A percentile compares a stretch with the other conserved stretches of the same genome.
These are phyloP conservation scores for Marvania coccoides DNA, from an alignment of 139 green algal genomes.

Conservation along the genomic window DNA sequence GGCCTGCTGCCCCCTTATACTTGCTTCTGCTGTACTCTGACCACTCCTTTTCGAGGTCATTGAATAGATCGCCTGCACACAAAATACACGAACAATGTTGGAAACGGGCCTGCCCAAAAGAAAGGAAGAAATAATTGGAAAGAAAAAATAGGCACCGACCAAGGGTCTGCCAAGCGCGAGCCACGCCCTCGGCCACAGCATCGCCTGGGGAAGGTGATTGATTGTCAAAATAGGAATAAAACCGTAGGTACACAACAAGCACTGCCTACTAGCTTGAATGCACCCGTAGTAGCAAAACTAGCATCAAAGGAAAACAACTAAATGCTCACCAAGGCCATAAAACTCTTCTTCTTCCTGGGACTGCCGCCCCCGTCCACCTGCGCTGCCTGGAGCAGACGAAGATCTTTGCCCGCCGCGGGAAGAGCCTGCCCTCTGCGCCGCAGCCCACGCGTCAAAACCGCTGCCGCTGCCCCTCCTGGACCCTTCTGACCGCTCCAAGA, in stretches of 20 bases:
- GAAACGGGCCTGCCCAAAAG: background rate
- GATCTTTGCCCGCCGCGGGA: no score
- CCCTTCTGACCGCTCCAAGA: slow-evolving; percentile 31
- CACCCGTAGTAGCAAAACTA: no score
- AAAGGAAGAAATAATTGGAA: background rate
- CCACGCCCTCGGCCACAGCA: background rate
- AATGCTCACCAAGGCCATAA: slow-evolving; percentile 33
- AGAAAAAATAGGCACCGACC: background rate
- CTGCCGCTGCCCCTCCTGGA: background rate
- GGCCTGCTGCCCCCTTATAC: background rate
- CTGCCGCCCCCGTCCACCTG: background rate
- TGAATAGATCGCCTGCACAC: slow-evolving; percentile 50
- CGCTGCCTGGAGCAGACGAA: background rate
- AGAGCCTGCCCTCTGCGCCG: background rate
- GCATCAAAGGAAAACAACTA: no score
- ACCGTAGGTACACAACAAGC: no score
- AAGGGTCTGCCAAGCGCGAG: background rate
- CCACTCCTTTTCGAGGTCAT: slow-evolving; percentile 52
- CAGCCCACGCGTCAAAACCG: no score
- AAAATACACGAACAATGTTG: background rate
- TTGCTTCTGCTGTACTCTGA: slow-evolving; percentile 14
- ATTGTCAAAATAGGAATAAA: no score
- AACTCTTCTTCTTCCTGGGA: slow-evolving; percentile 13
- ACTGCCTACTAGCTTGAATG: no score
- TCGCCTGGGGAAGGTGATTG: no score